Percentiles rank a stretch among this genome's conserved stretches.
phyloP scores from a whole-genome alignment of 306 rosid species.

The Prosopis cineraria region DNA sequence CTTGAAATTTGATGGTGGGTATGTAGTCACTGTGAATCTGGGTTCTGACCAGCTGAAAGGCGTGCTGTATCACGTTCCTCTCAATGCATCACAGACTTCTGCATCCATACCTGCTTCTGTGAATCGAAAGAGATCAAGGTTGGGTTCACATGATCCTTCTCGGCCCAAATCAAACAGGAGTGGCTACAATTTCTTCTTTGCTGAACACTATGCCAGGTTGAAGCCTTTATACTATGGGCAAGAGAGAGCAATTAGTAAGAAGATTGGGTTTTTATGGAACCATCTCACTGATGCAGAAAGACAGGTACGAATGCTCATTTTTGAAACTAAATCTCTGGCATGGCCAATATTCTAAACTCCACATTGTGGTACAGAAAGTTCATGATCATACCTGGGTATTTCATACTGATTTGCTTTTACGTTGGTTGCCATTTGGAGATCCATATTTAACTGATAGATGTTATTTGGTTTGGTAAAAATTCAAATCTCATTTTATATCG shows the following conservation, averaged over 20 bases:
- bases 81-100: slow-evolving; percentile 38
- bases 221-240: slow-evolving; percentile 66
- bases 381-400: neutral
- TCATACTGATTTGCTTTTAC: slow-evolving; percentile 1
- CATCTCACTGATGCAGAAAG: slow-evolving; percentile 78
- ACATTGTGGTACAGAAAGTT: neutral
- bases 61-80: slow-evolving; percentile 67
- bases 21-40: slow-evolving; percentile 55
- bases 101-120: slow-evolving; percentile 36
- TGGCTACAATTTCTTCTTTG: slow-evolving; percentile 77
- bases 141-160: slow-evolving; percentile 61
- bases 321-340: slow-evolving; percentile 9
- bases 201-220: slow-evolving; percentile 72
- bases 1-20: slow-evolving; percentile 73
- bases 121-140: slow-evolving; percentile 56
- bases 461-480: neutral
- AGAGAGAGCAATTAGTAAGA: slow-evolving; percentile 75
- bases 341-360: neutral
- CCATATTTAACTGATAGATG: neutral
- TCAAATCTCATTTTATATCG: neutral
- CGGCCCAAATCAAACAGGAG: slow-evolving; percentile 79
- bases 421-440: neutral
- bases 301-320: slow-evolving; percentile 49
- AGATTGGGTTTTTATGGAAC: slow-evolving; percentile 71
- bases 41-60: slow-evolving; percentile 73